Evolutionary conservation across 1,284 basidiomycete species (phyloP).

Genomic region (Trichosporon asahii): DNA sequence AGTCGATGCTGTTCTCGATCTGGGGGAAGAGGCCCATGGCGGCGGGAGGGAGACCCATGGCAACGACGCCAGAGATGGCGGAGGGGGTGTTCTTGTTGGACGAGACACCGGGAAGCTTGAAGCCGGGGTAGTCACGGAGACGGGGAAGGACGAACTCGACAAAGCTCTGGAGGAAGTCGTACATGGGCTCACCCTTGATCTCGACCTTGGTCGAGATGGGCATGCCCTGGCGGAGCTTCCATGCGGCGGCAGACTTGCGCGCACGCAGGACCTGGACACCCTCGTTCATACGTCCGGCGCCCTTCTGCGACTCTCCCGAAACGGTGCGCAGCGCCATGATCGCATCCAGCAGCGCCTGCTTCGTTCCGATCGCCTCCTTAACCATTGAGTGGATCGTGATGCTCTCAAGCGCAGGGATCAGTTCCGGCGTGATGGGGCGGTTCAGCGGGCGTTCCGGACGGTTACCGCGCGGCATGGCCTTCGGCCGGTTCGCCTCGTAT

Average conservation of each 20-base stretch:
- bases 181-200: constrained; percentile 84
- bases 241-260: constrained; percentile 76
- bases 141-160: constrained; percentile 93
- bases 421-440: constrained; percentile 60
- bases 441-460: constrained; percentile 45
- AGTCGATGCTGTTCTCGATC: constrained; percentile 84
- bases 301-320: constrained; percentile 72
- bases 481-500: constrained; percentile 51
- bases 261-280: constrained; percentile 80
- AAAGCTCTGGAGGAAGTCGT: constrained; percentile 83
- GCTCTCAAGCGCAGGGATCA: constrained; percentile 71
- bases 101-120: constrained; percentile 68
- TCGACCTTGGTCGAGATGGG: constrained; percentile 87
- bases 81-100: constrained; percentile 59
- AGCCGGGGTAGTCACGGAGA: constrained; percentile 81
- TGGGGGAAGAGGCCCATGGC: constrained; percentile 92
- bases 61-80: constrained; percentile 79
- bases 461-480: constrained; percentile 44
- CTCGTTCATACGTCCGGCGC: constrained; percentile 63
- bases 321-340: constrained; percentile 85
- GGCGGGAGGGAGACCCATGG: constrained; percentile 75
- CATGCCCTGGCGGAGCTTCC: constrained; percentile 74
- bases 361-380: constrained; percentile 72
- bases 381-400: constrained; percentile 81
- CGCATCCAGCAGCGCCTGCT: constrained; percentile 72